Evolutionary conservation across 1,139 yeast genomes (phyloP).

Genomic region (Kurtzmaniella natalensis): DNA sequence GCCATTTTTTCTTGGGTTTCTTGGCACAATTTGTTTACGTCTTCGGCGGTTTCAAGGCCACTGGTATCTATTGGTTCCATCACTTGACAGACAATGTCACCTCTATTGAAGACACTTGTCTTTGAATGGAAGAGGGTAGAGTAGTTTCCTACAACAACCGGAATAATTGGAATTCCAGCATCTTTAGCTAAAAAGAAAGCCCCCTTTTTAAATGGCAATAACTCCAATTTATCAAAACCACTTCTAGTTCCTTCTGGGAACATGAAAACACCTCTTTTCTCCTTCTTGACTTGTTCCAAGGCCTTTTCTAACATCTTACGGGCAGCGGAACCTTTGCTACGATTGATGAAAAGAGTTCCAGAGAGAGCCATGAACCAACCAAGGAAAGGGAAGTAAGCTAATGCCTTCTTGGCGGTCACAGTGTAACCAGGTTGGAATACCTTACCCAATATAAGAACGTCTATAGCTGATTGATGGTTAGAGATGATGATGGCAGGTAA

Average conservation of each 20-base stretch:
- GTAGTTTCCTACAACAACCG: slow-evolving; percentile 82
- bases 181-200: slow-evolving; percentile 96
- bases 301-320: slow-evolving; percentile 70
- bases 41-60: slow-evolving; percentile 51
- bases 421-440: slow-evolving; percentile 86
- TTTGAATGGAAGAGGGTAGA: slow-evolving; percentile 65
- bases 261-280: slow-evolving; percentile 71
- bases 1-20: slow-evolving; percentile 34
- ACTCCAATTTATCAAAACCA: slow-evolving; percentile 56
- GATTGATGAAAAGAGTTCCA: slow-evolving; percentile 87
- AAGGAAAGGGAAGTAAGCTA: slow-evolving; percentile 82
- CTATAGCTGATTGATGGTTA: slow-evolving; percentile 91
- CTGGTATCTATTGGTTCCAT: slow-evolving; percentile 63
- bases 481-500: slow-evolving; percentile 80
- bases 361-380: slow-evolving; percentile 95
- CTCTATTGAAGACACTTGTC: slow-evolving; percentile 51
- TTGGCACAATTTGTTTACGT: slow-evolving; percentile 48
- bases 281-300: slow-evolving; percentile 50
- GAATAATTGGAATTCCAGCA: slow-evolving; percentile 84
- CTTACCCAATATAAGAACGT: slow-evolving; percentile 72
- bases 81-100: slow-evolving; percentile 61
- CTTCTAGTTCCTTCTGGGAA: slow-evolving; percentile 98
- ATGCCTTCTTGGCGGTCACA: slow-evolving; percentile 85
- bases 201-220: slow-evolving; percentile 92
- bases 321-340: slow-evolving; percentile 75